Evolutionary conservation across 2,329 filamentous ascomycete species (phyloP).

Genomic region (Ceratocystis alfenasii): DNA sequence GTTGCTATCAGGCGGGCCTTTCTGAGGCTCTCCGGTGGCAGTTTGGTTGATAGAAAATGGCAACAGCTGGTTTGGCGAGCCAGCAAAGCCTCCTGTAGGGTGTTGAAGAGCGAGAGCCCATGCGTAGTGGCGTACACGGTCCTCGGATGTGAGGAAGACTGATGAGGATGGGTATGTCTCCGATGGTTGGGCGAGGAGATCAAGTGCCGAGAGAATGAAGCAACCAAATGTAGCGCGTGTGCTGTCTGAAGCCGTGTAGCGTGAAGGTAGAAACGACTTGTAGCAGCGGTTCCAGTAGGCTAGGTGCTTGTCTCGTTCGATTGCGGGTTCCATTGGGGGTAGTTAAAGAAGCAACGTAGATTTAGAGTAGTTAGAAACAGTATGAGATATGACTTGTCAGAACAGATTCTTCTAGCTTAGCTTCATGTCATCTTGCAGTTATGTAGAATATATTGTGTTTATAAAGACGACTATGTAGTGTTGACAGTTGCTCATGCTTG

Average conservation of each 20-base stretch:
- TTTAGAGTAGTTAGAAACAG: not conserved
- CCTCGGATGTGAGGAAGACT: constrained; percentile 35
- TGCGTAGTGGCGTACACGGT: constrained; percentile 39
- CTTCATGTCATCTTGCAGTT: not conserved
- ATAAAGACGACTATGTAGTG: not conserved
- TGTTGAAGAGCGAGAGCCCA: constrained; percentile 88
- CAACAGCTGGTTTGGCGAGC: constrained; percentile 59
- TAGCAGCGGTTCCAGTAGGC: constrained; percentile 90
- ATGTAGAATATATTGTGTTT: not conserved
- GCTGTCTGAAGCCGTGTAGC: constrained; percentile 81
- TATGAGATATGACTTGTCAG: not conserved
- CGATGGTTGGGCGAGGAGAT: constrained; percentile 58
- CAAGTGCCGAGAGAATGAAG: constrained; percentile 77
- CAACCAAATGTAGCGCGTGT: constrained; percentile 81
- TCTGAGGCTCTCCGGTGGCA: not conserved
- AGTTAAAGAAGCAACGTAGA: not conserved
- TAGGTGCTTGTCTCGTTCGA: constrained; percentile 58
- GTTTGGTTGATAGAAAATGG: constrained; percentile 27
- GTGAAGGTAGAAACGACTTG: constrained; percentile 63
- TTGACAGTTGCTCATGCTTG: not conserved
- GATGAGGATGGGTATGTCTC: constrained; percentile 32
- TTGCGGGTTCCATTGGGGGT: constrained; percentile 18
- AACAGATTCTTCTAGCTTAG: not conserved
- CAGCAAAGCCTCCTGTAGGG: constrained; percentile 75
- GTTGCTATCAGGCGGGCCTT: constrained; percentile 11